Conservation (phyloP, 345 rosid species). For the Capsella bursapastoris region DNA sequence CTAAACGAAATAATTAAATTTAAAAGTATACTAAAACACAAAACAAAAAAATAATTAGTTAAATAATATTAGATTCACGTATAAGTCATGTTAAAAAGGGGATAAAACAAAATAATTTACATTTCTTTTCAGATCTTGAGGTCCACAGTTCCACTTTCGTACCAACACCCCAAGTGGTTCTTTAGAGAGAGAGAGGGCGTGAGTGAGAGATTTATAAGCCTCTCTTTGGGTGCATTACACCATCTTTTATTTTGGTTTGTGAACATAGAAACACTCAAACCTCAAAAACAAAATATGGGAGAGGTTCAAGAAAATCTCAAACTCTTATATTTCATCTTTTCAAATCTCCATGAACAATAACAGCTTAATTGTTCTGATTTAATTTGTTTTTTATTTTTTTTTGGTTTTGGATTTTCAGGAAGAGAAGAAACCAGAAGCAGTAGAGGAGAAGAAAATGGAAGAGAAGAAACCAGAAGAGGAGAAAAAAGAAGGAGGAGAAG, state of each 20-base stretch:
- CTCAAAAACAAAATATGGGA: constrained; percentile 32
- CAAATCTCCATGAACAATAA: constrained; percentile 33
- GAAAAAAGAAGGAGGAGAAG: constrained; percentile 48
- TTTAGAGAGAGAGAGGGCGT: constrained; percentile 12
- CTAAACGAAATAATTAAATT: constrained; percentile 2
- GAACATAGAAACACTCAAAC: constrained; percentile 42
- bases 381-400: too few species aligned
- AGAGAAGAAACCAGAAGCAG: constrained; percentile 45
- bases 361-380: not conserved
- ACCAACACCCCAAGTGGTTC: constrained; percentile 47
- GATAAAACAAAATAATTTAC: constrained; percentile 37
- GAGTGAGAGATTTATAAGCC: constrained; percentile 41
- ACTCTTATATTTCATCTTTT: constrained; percentile 33
- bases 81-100: constrained; percentile 40
- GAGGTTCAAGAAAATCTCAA: constrained; percentile 48
- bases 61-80: constrained; percentile 33
- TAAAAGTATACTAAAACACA: not conserved
- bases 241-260: constrained; percentile 15
- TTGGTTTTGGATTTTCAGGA: constrained; percentile 25
- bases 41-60: constrained; percentile 1
- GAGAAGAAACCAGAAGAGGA: constrained; percentile 68
- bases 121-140: constrained; percentile 46
- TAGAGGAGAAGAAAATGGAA: constrained; percentile 53
- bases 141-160: constrained; percentile 46
- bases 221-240: constrained; percentile 35